Percentiles rank a stretch among this genome's conserved stretches.
Evolutionary conservation across 2,329 filamentous ascomycete species (phyloP).

Genomic region (Claviceps pazoutovae): DNA sequence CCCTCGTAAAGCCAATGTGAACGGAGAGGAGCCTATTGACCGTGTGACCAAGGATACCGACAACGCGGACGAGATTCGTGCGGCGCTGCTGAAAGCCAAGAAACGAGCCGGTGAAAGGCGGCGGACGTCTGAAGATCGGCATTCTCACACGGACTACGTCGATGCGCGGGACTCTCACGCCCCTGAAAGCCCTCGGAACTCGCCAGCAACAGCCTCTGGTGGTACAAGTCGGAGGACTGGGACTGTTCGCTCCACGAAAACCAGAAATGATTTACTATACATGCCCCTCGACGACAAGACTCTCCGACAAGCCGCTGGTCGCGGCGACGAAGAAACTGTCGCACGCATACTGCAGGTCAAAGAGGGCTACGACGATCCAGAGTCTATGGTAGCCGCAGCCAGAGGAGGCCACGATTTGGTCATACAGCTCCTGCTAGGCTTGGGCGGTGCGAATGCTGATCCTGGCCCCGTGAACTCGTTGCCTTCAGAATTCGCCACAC

Average conservation of each 20-base stretch:
- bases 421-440: slow-evolving; percentile 60
- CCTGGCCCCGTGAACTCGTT: slow-evolving; percentile 50
- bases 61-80: slow-evolving; percentile 66
- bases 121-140: slow-evolving; percentile 44
- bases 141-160: slow-evolving; percentile 29
- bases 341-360: slow-evolving; percentile 47
- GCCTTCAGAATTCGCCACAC: slow-evolving; percentile 64
- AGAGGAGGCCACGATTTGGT: slow-evolving; percentile 84
- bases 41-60: slow-evolving; percentile 63
- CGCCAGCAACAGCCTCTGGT: slow-evolving; percentile 30
- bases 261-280: slow-evolving; percentile 48
- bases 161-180: slow-evolving; percentile 39
- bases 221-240: slow-evolving; percentile 35
- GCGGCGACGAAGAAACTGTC: slow-evolving; percentile 48
- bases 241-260: slow-evolving; percentile 47
- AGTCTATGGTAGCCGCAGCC: slow-evolving; percentile 80
- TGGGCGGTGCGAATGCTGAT: slow-evolving; percentile 53
- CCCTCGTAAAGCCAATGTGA: slow-evolving; percentile 79
- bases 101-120: slow-evolving; percentile 40
- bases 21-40: slow-evolving; percentile 83
- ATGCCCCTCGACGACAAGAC: slow-evolving; percentile 50
- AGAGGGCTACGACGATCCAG: slow-evolving; percentile 55
- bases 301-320: slow-evolving; percentile 43
- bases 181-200: slow-evolving; percentile 44
- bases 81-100: slow-evolving; percentile 46